Percentiles rank a stretch among this genome's conserved stretches.
Conservation (phyloP, 768 basidiomycete genomes). For the Kwoniella heveanensis region DNA sequence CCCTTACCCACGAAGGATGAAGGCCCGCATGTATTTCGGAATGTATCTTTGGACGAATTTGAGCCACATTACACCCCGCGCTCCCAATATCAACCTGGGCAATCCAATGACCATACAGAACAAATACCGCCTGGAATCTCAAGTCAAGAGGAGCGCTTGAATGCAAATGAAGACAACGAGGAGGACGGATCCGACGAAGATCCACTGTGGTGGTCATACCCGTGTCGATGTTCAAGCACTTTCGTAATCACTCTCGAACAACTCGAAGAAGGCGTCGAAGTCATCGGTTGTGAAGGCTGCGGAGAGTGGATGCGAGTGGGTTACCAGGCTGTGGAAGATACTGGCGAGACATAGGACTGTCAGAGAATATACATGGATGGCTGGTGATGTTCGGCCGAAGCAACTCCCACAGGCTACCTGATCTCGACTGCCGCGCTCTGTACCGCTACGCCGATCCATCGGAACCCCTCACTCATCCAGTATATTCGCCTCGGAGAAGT, state of each 20-base stretch:
- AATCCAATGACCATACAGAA: too few species aligned
- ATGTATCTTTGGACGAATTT: conserved; percentile 33
- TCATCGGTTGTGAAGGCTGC: conserved; percentile 57
- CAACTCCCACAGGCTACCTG: too few species aligned
- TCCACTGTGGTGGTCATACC: conserved; percentile 52
- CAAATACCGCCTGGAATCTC: neutral
- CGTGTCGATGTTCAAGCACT: conserved; percentile 55
- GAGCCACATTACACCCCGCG: conserved; percentile 26
- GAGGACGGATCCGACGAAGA: conserved; percentile 32
- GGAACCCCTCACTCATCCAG: too few species aligned
- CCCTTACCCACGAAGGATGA: neutral
- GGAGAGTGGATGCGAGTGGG: conserved; percentile 57
- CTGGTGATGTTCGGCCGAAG: too few species aligned
- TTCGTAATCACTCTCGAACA: conserved; percentile 52
- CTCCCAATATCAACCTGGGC: too few species aligned
- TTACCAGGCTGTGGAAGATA: conserved; percentile 56
- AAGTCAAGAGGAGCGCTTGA: neutral
- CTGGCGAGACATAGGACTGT: too few species aligned
- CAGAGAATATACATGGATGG: too few species aligned
- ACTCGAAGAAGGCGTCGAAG: conserved; percentile 56
- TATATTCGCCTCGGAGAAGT: too few species aligned
- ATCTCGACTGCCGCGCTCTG: too few species aligned
- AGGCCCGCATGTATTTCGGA: conserved; percentile 24
- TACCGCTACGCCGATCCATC: too few species aligned
- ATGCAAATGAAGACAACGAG: neutral